Evolutionary conservation across 257 asterid genomes (phyloP), one percentile per base, ranked within the genome.

Genomic region (Capsicum pubescens): DNA sequence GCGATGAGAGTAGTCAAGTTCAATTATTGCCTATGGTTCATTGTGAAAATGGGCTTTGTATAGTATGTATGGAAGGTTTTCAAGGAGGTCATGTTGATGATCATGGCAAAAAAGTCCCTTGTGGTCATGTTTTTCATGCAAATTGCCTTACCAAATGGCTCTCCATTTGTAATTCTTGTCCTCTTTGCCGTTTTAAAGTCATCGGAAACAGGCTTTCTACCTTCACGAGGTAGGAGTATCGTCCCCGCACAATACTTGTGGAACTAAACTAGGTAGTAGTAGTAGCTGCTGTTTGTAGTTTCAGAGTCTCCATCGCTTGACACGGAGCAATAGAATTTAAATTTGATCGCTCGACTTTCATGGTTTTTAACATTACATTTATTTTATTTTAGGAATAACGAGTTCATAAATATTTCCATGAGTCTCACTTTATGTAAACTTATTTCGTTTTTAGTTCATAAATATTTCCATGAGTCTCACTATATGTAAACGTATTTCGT

Each of bases 81-180:
- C 46, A 66, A 61, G 61, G 32, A 81, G 44, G 21, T 39, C 44
- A 3, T 26, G 10, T 14, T 46, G 16, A 7, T 46, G 58, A 52
- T 52, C 3, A 16, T 19, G 76, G 61, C 9, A 81, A 81, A 48
- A 39, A 46, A 81, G 15, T 46, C 50, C 77, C 50, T 12, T 81
- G 84, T 16, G 84, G 84, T 36, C 84, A 81, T 61, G 21, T 81
- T 61, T 81, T 81, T n/a, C 84, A 81, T 81, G 50, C 48, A 52
- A 81, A 61, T 61, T 81, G 84, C 4, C 14, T 81, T 19, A 26
- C 5, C 9, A 81, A 59, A 66, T 81, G 84, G 84, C 84, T 81
- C 32, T 42, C 84, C 1, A 4, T 61, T 44, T 0, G 46, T 21
- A 13, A 66, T 48, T 81, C 84, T 46, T 81, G 84, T 10, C 84